Evolutionary conservation across 2,329 filamentous ascomycete genomes (phyloP).

Genomic region (Sarocladium strictum): DNA sequence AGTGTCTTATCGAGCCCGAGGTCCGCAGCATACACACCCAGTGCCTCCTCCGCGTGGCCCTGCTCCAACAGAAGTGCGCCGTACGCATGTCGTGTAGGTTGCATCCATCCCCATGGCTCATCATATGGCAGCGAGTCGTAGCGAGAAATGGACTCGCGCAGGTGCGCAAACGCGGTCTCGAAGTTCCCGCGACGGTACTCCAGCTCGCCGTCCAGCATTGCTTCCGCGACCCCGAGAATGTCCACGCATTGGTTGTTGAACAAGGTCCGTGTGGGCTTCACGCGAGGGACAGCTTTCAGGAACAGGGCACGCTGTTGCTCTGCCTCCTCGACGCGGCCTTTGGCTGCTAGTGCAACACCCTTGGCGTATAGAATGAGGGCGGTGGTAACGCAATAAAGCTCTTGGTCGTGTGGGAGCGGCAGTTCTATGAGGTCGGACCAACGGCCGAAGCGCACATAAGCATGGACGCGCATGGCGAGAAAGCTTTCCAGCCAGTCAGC

Average conservation of each 20-base stretch:
- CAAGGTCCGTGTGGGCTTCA: conserved; percentile 52
- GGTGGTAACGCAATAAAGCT: conserved; percentile 63
- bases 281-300: conserved; percentile 37
- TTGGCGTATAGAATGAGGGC: conserved; percentile 64
- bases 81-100: conserved; percentile 64
- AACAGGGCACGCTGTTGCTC: conserved; percentile 46
- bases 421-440: conserved; percentile 62
- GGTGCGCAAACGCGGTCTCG: conserved; percentile 50
- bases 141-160: conserved; percentile 50
- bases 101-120: conserved; percentile 79
- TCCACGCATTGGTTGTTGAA: conserved; percentile 39
- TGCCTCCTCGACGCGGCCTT: conserved; percentile 48
- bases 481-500: conserved; percentile 74
- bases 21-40: conserved; percentile 53
- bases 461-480: conserved; percentile 60
- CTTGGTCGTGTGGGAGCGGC: conserved; percentile 47
- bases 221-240: conserved; percentile 55
- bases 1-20: conserved; percentile 54
- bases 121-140: conserved; percentile 63
- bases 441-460: conserved; percentile 64
- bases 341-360: conserved; percentile 60
- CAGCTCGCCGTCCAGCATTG: conserved; percentile 69
- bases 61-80: conserved; percentile 66
- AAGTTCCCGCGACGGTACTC: conserved; percentile 60
- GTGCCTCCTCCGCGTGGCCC: conserved; percentile 49